Evolutionary conservation across 495 filamentous ascomycete genomes (phyloP).

Genomic region (Haplographium delicatum): DNA sequence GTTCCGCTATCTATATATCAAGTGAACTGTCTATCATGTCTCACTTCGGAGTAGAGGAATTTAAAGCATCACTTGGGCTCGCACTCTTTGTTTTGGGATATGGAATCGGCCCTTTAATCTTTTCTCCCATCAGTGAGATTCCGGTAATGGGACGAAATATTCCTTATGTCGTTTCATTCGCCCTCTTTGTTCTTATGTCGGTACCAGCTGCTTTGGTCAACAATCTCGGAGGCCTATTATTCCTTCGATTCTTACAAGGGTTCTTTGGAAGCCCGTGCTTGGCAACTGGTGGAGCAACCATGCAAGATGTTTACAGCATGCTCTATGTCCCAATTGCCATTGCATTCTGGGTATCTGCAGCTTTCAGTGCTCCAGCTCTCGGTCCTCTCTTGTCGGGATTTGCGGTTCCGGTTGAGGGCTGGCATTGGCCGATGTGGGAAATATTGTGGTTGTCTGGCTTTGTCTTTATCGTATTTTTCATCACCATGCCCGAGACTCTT

Average conservation of each 20-base stretch:
- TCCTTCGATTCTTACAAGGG: slow-evolving; percentile 50
- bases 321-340: slow-evolving; percentile 63
- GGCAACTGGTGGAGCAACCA: slow-evolving; percentile 52
- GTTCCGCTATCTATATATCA: slow-evolving; percentile 38
- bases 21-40: slow-evolving; percentile 35
- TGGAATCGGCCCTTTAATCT: slow-evolving; percentile 29
- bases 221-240: slow-evolving; percentile 46
- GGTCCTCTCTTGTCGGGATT: slow-evolving; percentile 40
- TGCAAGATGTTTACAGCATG: slow-evolving; percentile 22
- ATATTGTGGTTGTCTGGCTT: slow-evolving; percentile 42
- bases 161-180: slow-evolving; percentile 63
- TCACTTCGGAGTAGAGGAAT: slow-evolving; percentile 45
- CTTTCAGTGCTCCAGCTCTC: slow-evolving; percentile 37
- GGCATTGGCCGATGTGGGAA: slow-evolving; percentile 42
- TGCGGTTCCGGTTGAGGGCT: slow-evolving; percentile 25
- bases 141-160: slow-evolving; percentile 54
- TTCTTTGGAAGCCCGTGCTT: slow-evolving; percentile 45
- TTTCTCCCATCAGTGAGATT: slow-evolving; percentile 30
- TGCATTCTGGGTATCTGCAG: slow-evolving; percentile 44
- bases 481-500: slow-evolving; percentile 38
- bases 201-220: slow-evolving; percentile 65
- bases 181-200: slow-evolving; percentile 62
- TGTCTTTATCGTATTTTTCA: slow-evolving; percentile 34
- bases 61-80: slow-evolving; percentile 43
- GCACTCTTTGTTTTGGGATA: slow-evolving; percentile 1